Conservation (phyloP, 108 stramenopile genomes). For the Nitzschia sp. region DNA sequence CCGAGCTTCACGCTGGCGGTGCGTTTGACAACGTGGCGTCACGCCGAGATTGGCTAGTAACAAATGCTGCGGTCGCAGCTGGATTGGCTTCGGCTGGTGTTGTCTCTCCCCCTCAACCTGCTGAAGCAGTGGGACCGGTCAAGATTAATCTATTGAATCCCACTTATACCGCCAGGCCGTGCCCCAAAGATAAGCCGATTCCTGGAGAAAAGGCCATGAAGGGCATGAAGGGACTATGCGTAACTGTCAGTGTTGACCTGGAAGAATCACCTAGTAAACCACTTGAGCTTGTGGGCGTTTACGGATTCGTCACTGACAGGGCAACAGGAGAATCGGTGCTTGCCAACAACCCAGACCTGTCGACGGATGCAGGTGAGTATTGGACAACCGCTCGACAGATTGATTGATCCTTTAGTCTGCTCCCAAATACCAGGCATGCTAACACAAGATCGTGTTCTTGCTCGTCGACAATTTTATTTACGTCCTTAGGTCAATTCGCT, state of each 20-base stretch:
- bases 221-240: slow-evolving; percentile 90
- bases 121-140: slow-evolving; percentile 83
- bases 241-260: slow-evolving; percentile 76
- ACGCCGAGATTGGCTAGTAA: not conserved
- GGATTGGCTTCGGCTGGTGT: not conserved
- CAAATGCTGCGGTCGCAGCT: not conserved
- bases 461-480: not conserved
- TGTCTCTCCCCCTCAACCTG: slow-evolving; percentile 13
- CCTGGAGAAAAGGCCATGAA: slow-evolving; percentile 95
- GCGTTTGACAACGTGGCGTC: no score
- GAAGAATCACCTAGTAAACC: slow-evolving; percentile 52
- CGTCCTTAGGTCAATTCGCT: slow-evolving; percentile 77
- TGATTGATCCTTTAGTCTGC: no score
- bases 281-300: slow-evolving; percentile 80
- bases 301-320: slow-evolving; percentile 75
- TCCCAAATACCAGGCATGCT: no score
- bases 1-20: no score
- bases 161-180: slow-evolving; percentile 70
- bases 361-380: slow-evolving; percentile 66
- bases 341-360: slow-evolving; percentile 91
- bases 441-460: no score
- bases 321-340: slow-evolving; percentile 78
- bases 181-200: slow-evolving; percentile 85
- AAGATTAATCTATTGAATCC: slow-evolving; percentile 77
- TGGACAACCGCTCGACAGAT: no score